Percentiles rank a stretch among this genome's conserved stretches.
Conservation (phyloP, 208 protist genomes). For the Crithidia sp. region DNA sequence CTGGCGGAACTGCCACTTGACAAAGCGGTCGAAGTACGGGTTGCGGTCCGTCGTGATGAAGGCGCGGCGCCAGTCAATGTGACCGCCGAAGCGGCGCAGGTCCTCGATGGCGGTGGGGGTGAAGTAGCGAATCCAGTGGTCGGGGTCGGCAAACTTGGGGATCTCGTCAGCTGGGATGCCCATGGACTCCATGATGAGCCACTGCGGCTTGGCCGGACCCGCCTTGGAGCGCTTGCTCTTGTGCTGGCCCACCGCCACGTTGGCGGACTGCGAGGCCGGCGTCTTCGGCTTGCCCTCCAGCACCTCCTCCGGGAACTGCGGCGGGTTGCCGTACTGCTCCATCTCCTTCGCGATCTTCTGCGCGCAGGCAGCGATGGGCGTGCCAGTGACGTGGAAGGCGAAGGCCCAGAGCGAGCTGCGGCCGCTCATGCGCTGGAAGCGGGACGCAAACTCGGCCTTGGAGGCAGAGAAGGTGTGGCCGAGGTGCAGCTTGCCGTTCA, state of each 20-base stretch:
- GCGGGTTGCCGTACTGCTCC: constrained; percentile 89
- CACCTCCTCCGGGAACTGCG: constrained; percentile 76
- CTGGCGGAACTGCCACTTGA: constrained; percentile 98
- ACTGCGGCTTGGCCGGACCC: constrained; percentile 93
- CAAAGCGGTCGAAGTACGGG: constrained; percentile 99
- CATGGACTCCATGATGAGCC: constrained; percentile 98
- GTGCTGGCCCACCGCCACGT: constrained; percentile 53
- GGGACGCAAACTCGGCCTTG: constrained; percentile 99
- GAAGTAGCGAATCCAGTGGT: constrained; percentile 99
- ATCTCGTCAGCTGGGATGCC: constrained; percentile 97
- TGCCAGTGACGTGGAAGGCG: constrained; percentile 99
- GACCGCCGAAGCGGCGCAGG: constrained; percentile 93
- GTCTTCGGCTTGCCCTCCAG: constrained; percentile 43
- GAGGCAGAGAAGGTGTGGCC: constrained; percentile 99
- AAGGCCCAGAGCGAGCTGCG: constrained; percentile 99
- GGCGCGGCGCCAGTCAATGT: constrained; percentile 98
- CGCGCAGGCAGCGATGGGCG: constrained; percentile 99
- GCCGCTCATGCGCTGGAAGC: constrained; percentile 98
- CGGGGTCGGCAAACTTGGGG: constrained; percentile 97
- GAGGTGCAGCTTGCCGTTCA: constrained; percentile 99
- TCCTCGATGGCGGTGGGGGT: constrained; percentile 96
- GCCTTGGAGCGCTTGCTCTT: constrained; percentile 93
- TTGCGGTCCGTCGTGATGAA: constrained; percentile 99
- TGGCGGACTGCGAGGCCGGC: constrained; percentile 15
- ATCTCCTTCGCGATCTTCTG: constrained; percentile 96